Evolutionary conservation across 2,329 filamentous ascomycete species (phyloP).

Genomic region (Periconia sp.): DNA sequence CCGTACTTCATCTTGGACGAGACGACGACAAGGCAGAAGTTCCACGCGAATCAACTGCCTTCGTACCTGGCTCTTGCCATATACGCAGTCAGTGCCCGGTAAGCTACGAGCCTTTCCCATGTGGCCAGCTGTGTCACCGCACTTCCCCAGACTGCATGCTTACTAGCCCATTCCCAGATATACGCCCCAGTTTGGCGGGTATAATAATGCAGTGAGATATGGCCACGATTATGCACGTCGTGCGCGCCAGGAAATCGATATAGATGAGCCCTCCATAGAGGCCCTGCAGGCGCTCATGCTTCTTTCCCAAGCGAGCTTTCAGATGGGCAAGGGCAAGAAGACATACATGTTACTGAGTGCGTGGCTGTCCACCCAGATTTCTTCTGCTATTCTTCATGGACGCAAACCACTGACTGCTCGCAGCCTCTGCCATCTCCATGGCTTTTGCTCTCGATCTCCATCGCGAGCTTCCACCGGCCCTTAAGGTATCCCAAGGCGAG

Average conservation of each 20-base stretch:
- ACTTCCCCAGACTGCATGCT: neutral
- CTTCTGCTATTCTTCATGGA: too few species aligned
- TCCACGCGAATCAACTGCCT: slow-evolving; percentile 68
- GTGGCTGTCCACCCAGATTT: neutral
- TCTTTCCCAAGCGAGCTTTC: slow-evolving; percentile 74
- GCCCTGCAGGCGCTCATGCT: slow-evolving; percentile 74
- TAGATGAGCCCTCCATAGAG: slow-evolving; percentile 80
- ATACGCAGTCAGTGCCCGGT: slow-evolving; percentile 51
- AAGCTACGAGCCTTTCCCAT: slow-evolving; percentile 39
- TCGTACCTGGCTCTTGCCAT: slow-evolving; percentile 55
- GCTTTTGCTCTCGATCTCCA: slow-evolving; percentile 79
- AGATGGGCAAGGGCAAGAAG: slow-evolving; percentile 78
- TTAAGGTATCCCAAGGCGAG: slow-evolving; percentile 66
- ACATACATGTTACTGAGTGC: slow-evolving; percentile 83
- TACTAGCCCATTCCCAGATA: slow-evolving; percentile 56
- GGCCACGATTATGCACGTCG: slow-evolving; percentile 74
- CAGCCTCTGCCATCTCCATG: slow-evolving; percentile 79
- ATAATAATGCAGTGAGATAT: slow-evolving; percentile 66
- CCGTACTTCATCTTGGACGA: slow-evolving; percentile 83
- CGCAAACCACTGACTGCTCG: neutral
- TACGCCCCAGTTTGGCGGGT: slow-evolving; percentile 65
- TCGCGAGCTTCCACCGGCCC: slow-evolving; percentile 68
- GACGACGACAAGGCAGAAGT: slow-evolving; percentile 68
- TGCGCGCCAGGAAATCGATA: slow-evolving; percentile 70
- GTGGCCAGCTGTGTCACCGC: slow-evolving; percentile 55